A percentile compares a stretch with the other conserved stretches of the same genome.
Conservation (phyloP, 306 rosid species). For the Acacia crassicarpa region DNA sequence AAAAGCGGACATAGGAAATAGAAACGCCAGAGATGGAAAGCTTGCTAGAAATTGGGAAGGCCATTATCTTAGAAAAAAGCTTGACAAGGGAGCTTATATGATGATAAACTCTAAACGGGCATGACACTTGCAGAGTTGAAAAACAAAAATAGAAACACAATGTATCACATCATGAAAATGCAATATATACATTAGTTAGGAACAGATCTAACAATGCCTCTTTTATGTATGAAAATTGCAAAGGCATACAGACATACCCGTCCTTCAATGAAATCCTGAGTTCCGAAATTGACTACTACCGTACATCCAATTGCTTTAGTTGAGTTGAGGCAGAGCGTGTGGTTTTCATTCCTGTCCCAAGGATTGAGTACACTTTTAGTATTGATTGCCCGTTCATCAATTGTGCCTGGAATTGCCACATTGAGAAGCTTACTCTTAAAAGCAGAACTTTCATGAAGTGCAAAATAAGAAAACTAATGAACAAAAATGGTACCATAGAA, state of each 20-base stretch:
- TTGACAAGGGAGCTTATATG: too few relatives aligned
- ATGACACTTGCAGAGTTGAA: conserved; percentile 9
- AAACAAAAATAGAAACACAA: not conserved
- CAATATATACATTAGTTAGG: not conserved
- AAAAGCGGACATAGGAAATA: too few relatives aligned
- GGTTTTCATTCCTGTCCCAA: conserved; percentile 98
- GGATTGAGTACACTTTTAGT: conserved; percentile 88
- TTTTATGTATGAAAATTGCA: conserved; percentile 5
- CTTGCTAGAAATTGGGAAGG: too few relatives aligned
- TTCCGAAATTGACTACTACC: conserved; percentile 93
- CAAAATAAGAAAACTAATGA: not conserved
- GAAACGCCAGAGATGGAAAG: too few relatives aligned
- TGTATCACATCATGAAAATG: not conserved
- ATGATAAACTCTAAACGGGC: too few relatives aligned
- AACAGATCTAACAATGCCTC: not conserved
- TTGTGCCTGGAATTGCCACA: conserved; percentile 94
- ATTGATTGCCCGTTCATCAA: conserved; percentile 92
- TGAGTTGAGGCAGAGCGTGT: conserved; percentile 96
- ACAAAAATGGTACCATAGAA: conserved; percentile 64
- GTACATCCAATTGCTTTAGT: conserved; percentile 99
- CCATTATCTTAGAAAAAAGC: too few relatives aligned
- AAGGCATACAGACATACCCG: conserved; percentile 63
- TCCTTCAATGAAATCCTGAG: conserved; percentile 98
- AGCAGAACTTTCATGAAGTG: conserved; percentile 1
- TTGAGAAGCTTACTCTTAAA: conserved; percentile 73